Percentiles rank a stretch among this genome's conserved stretches.
phyloP scores from a whole-genome alignment of 768 basidiomycete species.

The Leucosporidium scottii region DNA sequence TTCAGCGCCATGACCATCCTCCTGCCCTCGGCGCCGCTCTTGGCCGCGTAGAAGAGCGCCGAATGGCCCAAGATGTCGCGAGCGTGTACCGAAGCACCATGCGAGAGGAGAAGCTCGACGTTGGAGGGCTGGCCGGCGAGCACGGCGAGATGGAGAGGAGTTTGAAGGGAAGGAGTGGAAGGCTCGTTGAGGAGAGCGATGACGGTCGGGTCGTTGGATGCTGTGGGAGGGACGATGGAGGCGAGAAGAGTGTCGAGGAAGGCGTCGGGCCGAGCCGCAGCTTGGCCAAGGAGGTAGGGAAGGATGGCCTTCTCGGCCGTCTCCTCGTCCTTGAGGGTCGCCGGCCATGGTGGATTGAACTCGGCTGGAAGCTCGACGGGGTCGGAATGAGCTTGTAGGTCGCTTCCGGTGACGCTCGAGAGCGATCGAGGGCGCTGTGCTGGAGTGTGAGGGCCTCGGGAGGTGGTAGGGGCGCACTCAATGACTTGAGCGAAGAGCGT shows the following conservation, averaged over 20 bases:
- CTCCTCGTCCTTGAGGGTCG: slow-evolving; percentile 22
- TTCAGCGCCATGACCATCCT: slow-evolving; percentile 31
- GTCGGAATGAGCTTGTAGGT: background rate
- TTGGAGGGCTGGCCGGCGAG: slow-evolving; percentile 25
- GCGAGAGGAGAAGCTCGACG: slow-evolving; percentile 36
- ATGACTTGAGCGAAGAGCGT: slow-evolving; percentile 34
- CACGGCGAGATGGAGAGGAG: slow-evolving; percentile 39
- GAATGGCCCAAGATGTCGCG: slow-evolving; percentile 38
- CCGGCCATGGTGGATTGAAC: slow-evolving; percentile 23
- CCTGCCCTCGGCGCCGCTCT: slow-evolving; percentile 15
- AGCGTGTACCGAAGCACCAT: slow-evolving; percentile 39
- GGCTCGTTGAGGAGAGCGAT: slow-evolving; percentile 26
- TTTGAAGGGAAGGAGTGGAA: slow-evolving; percentile 30
- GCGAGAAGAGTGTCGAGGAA: slow-evolving; percentile 15
- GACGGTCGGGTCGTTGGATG: background rate
- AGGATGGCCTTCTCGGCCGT: slow-evolving; percentile 24
- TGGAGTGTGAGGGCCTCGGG: background rate
- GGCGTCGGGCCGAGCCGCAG: slow-evolving; percentile 20
- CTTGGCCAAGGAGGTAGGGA: slow-evolving; percentile 33
- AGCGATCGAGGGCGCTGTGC: background rate
- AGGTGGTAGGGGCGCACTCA: slow-evolving; percentile 16
- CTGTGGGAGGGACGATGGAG: background rate
- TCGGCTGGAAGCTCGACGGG: slow-evolving; percentile 12
- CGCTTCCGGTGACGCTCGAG: background rate
- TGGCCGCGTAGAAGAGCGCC: slow-evolving; percentile 33